Base-by-base conservation (phyloP, 805 yeast species). In the Scheffersomyces spartinae region DNA sequence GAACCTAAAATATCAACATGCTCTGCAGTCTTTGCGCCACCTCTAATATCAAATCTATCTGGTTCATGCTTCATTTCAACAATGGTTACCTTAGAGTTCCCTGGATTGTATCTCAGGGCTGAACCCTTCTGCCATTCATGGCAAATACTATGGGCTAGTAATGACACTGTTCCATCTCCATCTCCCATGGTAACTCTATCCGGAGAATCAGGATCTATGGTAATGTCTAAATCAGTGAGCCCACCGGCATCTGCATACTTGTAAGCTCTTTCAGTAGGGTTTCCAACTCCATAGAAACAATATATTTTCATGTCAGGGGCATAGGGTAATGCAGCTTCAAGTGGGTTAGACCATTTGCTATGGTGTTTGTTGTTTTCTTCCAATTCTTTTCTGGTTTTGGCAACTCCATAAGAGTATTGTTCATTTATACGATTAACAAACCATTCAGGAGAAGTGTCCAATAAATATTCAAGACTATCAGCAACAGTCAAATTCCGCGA, bases 21-120 rank as follows among this genome's bases (percentile, higher is more conserved):
- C 42, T 91, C 98, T 1, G 97, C 96, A 1, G 96, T 88, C 47
- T 80, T 81, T 7, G 95, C 93, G 9, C 98, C 98, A 14, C 98
- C 98, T 36, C 98, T 68, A 17, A 91, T 81, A 55, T 91, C 98
- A 42, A 81, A 85, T 37, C 82, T 59, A 43, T 83, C 94, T 0
- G 98, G 98, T 45, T 86, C 93, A 43, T 91, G 95, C 41, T 71
- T 68, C 59, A 91, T 78, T 53, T 91, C 98, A 9, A 88, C 95
- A 25, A 85, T 64, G 13, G 71, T 86, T 12, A 88, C 93, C 11
- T 61, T 42, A 2, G 71, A 52, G 6, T 67, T 64, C 1, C 81
- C 94, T 2, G 98, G 98, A 47, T 91, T 91, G 51, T 64, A 81
- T 38, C 71, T 61, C 29, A 76, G 69, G 16, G 69, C 62, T 13